phyloP scores from a whole-genome alignment of 2,329 filamentous ascomycete genomes.

The Claviceps paspali region DNA sequence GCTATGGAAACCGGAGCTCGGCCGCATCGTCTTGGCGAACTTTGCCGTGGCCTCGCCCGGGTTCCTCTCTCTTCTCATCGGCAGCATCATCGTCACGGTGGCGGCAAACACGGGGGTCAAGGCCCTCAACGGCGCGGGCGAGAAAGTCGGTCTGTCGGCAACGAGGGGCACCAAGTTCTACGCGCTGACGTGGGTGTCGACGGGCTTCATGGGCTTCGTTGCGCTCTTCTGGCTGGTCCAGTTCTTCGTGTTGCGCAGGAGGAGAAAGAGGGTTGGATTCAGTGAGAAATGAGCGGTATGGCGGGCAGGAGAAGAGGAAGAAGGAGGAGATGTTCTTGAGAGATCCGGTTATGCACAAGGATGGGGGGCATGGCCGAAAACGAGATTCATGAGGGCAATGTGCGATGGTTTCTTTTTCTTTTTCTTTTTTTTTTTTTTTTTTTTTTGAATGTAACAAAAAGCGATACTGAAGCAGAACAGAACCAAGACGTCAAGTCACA shows the following conservation, averaged over 20 bases:
- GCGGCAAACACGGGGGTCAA: slow-evolving; percentile 24
- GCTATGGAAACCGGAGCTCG: slow-evolving; percentile 17
- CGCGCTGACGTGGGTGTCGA: slow-evolving; percentile 30
- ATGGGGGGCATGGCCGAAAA: too few relatives aligned
- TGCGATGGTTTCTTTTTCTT: too few relatives aligned
- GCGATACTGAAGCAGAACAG: too few relatives aligned
- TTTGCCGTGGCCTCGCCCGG: slow-evolving; percentile 21
- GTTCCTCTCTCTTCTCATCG: slow-evolving; percentile 22
- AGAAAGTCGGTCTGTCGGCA: slow-evolving; percentile 29
- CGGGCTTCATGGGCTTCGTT: slow-evolving; percentile 26
- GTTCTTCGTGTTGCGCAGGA: slow-evolving; percentile 16
- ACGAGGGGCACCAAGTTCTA: slow-evolving; percentile 28
- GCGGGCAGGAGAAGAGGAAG: too few relatives aligned
- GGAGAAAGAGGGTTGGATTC: slow-evolving; percentile 7
- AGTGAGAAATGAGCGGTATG: background rate
- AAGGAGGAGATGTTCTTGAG: too few relatives aligned
- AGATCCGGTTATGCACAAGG: too few relatives aligned
- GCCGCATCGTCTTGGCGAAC: slow-evolving; percentile 20
- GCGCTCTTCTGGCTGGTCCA: slow-evolving; percentile 26
- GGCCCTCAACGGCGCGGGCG: slow-evolving; percentile 27
- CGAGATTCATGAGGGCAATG: too few relatives aligned
- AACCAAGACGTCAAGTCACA: too few relatives aligned
- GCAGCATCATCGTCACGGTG: slow-evolving; percentile 28
- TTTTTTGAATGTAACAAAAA: too few relatives aligned
- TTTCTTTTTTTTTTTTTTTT: too few relatives aligned